Conservation (phyloP, 108 stramenopile genomes). For the Fragilariopsis cylindrus region DNA sequence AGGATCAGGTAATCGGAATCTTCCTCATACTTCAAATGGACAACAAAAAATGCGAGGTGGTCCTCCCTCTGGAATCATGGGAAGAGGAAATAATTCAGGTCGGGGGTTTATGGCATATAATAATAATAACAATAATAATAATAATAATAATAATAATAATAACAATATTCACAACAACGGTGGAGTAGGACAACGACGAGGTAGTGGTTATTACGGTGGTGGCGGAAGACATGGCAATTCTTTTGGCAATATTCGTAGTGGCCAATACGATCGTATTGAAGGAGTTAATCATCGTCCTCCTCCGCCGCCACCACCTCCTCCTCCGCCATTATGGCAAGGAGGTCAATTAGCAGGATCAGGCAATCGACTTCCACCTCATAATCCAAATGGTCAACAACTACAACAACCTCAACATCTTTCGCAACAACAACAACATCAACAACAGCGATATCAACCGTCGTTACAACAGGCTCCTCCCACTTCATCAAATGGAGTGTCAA, state of each 20-base stretch:
- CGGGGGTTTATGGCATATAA: too few relatives aligned
- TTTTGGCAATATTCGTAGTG: not conserved
- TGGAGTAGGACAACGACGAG: not conserved
- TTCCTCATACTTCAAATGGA: not conserved
- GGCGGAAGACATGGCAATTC: not conserved
- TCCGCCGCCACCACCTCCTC: slow-evolving; percentile 23
- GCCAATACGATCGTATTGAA: too few relatives aligned
- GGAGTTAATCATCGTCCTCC: not conserved
- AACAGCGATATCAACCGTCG: not conserved
- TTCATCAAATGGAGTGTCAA: not conserved
- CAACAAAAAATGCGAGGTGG: slow-evolving; percentile 4
- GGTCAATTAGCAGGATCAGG: not conserved
- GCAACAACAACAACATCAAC: not conserved
- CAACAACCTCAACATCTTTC: not conserved
- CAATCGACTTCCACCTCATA: not conserved
- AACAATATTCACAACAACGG: too few relatives aligned
- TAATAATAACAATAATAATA: too few relatives aligned
- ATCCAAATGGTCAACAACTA: not conserved
- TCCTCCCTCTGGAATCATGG: slow-evolving; percentile 20
- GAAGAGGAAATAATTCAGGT: slow-evolving; percentile 12
- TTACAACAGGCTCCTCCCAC: slow-evolving; percentile 6
- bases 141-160: too few relatives aligned
- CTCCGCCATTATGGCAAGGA: not conserved
- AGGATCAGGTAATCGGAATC: too few relatives aligned
- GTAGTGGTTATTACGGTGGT: not conserved